Evolutionary conservation across 2,329 filamentous ascomycete species (phyloP).

Genomic region (Paraphaeosphaeria minitans): DNA sequence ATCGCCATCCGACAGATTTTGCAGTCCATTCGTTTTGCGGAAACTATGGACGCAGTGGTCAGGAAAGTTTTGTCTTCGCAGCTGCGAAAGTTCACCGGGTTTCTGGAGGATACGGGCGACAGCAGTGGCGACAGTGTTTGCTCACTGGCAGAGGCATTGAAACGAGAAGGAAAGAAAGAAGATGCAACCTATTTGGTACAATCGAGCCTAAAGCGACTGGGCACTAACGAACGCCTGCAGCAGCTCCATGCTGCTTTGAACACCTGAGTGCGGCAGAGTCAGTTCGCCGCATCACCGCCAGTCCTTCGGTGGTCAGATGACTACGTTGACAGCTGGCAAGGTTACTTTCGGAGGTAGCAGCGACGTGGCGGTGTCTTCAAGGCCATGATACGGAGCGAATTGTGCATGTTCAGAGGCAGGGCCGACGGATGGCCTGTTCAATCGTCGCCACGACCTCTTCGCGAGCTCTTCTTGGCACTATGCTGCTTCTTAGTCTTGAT

Average conservation of each 20-base stretch:
- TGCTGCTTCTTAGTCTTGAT: conserved; percentile 64
- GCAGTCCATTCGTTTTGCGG: conserved; percentile 48
- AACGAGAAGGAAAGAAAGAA: conserved; percentile 31
- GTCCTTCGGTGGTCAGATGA: conserved; percentile 8
- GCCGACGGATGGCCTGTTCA: conserved; percentile 21
- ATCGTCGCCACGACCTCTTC: conserved; percentile 49
- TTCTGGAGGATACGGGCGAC: conserved; percentile 29
- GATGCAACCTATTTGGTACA: conserved; percentile 36
- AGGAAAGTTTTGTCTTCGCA: conserved; percentile 56
- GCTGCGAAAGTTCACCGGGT: conserved; percentile 44
- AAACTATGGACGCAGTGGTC: conserved; percentile 59
- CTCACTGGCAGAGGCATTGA: conserved; percentile 27
- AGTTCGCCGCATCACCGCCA: neutral
- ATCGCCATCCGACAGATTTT: conserved; percentile 57
- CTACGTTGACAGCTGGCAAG: conserved; percentile 6
- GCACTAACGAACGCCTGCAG: conserved; percentile 35
- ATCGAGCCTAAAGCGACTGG: conserved; percentile 36
- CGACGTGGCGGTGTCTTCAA: conserved; percentile 12
- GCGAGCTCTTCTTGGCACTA: conserved; percentile 65
- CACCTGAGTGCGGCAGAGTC: conserved; percentile 19
- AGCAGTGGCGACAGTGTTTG: conserved; percentile 32
- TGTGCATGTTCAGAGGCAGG: neutral
- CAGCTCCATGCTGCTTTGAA: conserved; percentile 29
- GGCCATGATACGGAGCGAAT: neutral
- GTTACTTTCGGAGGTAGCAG: neutral